phyloP scores from a whole-genome alignment of 768 basidiomycete species.

The Epithele typhae region DNA sequence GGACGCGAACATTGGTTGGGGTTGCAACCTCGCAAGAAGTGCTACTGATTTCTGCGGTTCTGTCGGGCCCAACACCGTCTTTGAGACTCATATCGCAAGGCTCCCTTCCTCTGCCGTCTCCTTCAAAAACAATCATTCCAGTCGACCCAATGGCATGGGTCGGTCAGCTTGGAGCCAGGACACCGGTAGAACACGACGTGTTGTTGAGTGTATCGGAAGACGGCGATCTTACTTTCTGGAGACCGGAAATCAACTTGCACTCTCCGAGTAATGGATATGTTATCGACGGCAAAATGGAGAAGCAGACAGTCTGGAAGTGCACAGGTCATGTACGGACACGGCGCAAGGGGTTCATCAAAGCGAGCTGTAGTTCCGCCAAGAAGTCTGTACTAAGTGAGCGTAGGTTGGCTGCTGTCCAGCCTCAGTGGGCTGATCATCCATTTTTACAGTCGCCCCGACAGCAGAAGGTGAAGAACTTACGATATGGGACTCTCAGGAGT shows the following conservation, averaged over 20 bases:
- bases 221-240: constrained; percentile 89
- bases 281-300: not conserved
- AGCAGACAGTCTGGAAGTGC: constrained; percentile 45
- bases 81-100: constrained; percentile 46
- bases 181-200: constrained; percentile 50
- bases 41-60: constrained; percentile 46
- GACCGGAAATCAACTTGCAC: constrained; percentile 38
- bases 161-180: constrained; percentile 12
- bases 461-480: constrained; percentile 74
- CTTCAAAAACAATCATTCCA: constrained; percentile 51
- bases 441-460: constrained; percentile 50
- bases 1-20: constrained; percentile 55
- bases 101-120: constrained; percentile 46
- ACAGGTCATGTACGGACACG: constrained; percentile 76
- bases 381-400: constrained; percentile 82
- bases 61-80: constrained; percentile 21
- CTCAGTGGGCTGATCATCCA: not conserved
- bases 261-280: not conserved
- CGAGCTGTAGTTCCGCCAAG: constrained; percentile 85
- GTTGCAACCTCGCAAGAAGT: constrained; percentile 59
- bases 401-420: not conserved
- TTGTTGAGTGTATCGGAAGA: constrained; percentile 71
- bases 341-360: constrained; percentile 58
- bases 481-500: constrained; percentile 95
- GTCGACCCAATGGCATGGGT: constrained; percentile 91